Base-by-base conservation (phyloP, 1,284 basidiomycete species). In the Ceratobasidium sp. region DNA sequence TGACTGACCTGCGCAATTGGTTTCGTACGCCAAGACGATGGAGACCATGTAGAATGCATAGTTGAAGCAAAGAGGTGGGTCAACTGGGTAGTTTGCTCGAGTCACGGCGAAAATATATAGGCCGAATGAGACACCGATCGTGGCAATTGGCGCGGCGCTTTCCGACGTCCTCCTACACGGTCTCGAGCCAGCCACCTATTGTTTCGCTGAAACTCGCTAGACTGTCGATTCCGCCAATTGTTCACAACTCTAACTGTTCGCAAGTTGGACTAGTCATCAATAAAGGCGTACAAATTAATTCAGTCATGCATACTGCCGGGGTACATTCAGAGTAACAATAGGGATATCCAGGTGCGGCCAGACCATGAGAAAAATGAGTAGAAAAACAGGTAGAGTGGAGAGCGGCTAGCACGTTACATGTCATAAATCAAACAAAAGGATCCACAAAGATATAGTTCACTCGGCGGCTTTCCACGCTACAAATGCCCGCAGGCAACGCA, bases 11-110 rank as follows among this genome's bases (percentile, higher is more conserved):
- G 92, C 13, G 90, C 89, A 53, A 92, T 85, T 1, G 88, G 86
- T 80, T 90, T 91, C 34, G 83, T 81, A 80, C 87, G 88, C 92
- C 88, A 89, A 9, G 86, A 87, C 0, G 84, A 84, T 0, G 88
- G 87, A 1, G 84, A 80, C 88, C 88, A 89, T 29, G 56, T 41
- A n/a, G 37, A 43, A 41, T 41, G 46, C 66, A 71, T 71, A 31
- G 11, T 59, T 49, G 9, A 48, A 64, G 62, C 11, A 19, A 14
- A 22, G 39, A 24, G 34, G 46, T 31, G 51, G 34, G 22, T 22
- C 24, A 43, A 3, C 24, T 29, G 27, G 24, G 37, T 41, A 27
- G 24, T 39, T 63, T 29, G 37, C 24, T 48, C 27, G 41, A 46
- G 41, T 63, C 43, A 48, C 8, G 22, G 49, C 46, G 29, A 56